Evolutionary conservation across 345 rosid species (phyloP).

Genomic region (Salix koriyanagi): DNA sequence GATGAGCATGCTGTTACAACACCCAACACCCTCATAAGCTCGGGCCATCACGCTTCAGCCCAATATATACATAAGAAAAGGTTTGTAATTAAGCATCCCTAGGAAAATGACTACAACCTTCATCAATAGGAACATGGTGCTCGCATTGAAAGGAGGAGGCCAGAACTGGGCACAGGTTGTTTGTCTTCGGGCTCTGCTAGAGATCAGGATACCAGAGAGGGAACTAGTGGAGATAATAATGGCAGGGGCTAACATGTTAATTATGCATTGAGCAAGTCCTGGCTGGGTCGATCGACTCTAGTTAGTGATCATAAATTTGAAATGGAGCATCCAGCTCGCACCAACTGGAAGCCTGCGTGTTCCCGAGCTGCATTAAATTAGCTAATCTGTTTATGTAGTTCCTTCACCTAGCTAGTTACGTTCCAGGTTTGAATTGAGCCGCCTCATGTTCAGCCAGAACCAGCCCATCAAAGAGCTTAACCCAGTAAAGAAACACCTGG

Average conservation of each 20-base stretch:
- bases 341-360: slow-evolving; percentile 68
- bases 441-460: too few relatives aligned
- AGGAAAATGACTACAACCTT: too few relatives aligned
- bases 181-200: slow-evolving; percentile 13
- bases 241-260: slow-evolving; percentile 26
- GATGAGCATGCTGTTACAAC: too few relatives aligned
- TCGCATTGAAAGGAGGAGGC: slow-evolving; percentile 13
- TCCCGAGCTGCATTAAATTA: slow-evolving; percentile 50
- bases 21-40: too few relatives aligned
- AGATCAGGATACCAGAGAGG: slow-evolving; percentile 60
- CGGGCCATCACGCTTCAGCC: too few relatives aligned
- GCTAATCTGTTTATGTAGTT: not conserved
- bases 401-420: not conserved
- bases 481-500: not conserved
- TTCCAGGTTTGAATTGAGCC: too few relatives aligned
- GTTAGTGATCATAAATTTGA: too few relatives aligned
- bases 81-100: too few relatives aligned
- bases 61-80: too few relatives aligned
- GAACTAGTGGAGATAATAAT: slow-evolving; percentile 56
- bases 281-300: slow-evolving; percentile 14
- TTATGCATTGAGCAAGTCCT: slow-evolving; percentile 35
- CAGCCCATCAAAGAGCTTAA: too few relatives aligned
- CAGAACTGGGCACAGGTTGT: not conserved
- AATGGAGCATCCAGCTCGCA: slow-evolving; percentile 12
- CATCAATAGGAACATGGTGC: not conserved